Base-by-base conservation (phyloP, 2,329 filamentous ascomycete genomes). In the Hymenoscyphus occultus region DNA sequence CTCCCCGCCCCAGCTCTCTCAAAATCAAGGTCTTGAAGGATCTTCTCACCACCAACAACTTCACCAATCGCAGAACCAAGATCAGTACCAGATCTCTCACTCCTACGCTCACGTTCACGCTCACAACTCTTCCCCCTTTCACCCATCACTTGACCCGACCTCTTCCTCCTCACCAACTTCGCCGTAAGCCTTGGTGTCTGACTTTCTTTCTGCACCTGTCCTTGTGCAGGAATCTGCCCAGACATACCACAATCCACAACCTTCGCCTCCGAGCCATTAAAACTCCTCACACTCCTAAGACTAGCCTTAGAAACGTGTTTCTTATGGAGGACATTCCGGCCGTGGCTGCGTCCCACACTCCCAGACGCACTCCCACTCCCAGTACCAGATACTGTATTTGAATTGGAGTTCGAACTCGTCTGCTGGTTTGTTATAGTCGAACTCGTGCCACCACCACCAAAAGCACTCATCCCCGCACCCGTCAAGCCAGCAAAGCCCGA, bases 251-350 rank as follows among this genome's bases (percentile, higher is more conserved):
- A 35, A 35, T 10, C 35, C 35, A 71, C 67, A 2, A 74, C 58
- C 62, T 74, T 75, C 1, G 68, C 70, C 31, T 13, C 1, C 68
- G 70, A n/a, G 71, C 70, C 7, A 71, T 22, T 72, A 7, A 71
- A 40, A 42, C 69, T 72, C 60, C 67, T 71, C 5, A 60, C 62
- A 61, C 69, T 72, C 7, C 65, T 62, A 31, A 74, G 66, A 0
- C 72, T 74, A 5, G 60, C 59, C n/a, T 69, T 62, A 9, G 72
- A 73, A 2, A 59, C 56, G 31, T 71, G 70, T 40, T 69, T 59
- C 57, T 72, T 72, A 56, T 71, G 73, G 1, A 74, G 59, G 1
- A 71, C 35, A 59, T 72, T 72, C 31, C 63, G 65, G 9, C 64
- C 66, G 32, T 59, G 69, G 22, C 67, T 48, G 32, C 59, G 66